Percentiles rank a stretch among this genome's conserved stretches.
phyloP scores from a whole-genome alignment of 306 rosid genomes.

The Quercus rubra region DNA sequence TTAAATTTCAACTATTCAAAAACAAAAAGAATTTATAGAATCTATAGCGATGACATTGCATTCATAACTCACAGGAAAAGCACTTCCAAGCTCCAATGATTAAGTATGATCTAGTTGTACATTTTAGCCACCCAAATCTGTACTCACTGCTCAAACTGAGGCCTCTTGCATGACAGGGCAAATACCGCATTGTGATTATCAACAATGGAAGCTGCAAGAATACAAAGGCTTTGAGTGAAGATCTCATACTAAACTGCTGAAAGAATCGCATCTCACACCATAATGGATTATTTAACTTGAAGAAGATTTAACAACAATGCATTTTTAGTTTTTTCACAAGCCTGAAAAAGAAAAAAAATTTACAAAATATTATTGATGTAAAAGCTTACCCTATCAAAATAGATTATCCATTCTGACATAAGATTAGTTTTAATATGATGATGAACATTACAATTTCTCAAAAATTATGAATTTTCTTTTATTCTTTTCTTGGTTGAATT shows the following conservation, averaged over 20 bases:
- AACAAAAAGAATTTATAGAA: background rate
- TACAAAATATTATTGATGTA: background rate
- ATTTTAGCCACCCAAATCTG: background rate
- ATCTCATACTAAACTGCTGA: background rate
- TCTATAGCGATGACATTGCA: background rate
- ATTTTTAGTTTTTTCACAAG: background rate
- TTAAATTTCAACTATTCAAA: background rate
- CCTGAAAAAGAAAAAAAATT: background rate
- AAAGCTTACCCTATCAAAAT: background rate
- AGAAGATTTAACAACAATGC: background rate
- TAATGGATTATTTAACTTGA: background rate
- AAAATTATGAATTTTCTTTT: background rate
- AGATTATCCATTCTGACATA: background rate
- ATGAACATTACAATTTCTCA: background rate
- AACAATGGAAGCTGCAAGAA: background rate
- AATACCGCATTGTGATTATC: background rate
- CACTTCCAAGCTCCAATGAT: background rate
- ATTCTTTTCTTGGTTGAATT: background rate
- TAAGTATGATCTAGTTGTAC: background rate
- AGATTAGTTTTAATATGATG: background rate
- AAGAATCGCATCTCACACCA: background rate
- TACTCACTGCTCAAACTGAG: background rate
- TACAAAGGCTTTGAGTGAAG: background rate
- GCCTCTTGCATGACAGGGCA: background rate
- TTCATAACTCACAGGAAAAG: background rate